Conservation (phyloP, 805 yeast species). For the Cyberlindnera samutprakarnensis region DNA sequence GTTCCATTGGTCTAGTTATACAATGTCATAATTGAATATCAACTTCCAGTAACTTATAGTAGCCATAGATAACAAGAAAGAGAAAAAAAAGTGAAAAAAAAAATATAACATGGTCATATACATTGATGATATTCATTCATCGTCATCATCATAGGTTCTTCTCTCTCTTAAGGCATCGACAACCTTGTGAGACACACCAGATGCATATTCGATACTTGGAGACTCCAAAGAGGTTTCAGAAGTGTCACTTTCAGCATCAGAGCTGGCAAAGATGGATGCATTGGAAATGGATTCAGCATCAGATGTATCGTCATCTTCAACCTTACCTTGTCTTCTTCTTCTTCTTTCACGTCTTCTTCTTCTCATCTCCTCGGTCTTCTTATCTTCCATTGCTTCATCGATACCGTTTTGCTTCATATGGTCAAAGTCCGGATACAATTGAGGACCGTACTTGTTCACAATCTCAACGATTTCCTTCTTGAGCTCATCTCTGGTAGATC, state of each 20-base stretch:
- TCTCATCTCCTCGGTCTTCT: slow-evolving; percentile 29
- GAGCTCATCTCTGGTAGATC: slow-evolving; percentile 52
- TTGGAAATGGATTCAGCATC: slow-evolving; percentile 38
- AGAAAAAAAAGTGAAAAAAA: too few species aligned
- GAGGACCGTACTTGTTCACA: slow-evolving; percentile 78
- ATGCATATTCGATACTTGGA: slow-evolving; percentile 8
- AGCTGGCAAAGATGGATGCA: slow-evolving; percentile 34
- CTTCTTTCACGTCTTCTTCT: slow-evolving; percentile 28
- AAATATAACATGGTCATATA: too few species aligned
- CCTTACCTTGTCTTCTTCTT: slow-evolving; percentile 11
- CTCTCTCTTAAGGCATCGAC: slow-evolving; percentile 23
- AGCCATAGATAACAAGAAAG: too few species aligned
- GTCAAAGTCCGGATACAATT: slow-evolving; percentile 80
- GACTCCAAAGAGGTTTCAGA: slow-evolving; percentile 24
- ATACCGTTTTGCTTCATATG: slow-evolving; percentile 23
- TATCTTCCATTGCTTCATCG: slow-evolving; percentile 27
- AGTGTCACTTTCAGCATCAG: slow-evolving; percentile 24
- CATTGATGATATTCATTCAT: neutral
- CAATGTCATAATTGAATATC: too few species aligned
- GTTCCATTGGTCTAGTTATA: too few species aligned
- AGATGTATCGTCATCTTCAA: slow-evolving; percentile 16
- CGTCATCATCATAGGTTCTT: slow-evolving; percentile 10
- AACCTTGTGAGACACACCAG: slow-evolving; percentile 21
- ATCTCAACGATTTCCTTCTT: slow-evolving; percentile 69
- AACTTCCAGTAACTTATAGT: too few species aligned